Base-by-base conservation (phyloP, 176 grass and related monocot genomes). In the Thalia dealbata region DNA sequence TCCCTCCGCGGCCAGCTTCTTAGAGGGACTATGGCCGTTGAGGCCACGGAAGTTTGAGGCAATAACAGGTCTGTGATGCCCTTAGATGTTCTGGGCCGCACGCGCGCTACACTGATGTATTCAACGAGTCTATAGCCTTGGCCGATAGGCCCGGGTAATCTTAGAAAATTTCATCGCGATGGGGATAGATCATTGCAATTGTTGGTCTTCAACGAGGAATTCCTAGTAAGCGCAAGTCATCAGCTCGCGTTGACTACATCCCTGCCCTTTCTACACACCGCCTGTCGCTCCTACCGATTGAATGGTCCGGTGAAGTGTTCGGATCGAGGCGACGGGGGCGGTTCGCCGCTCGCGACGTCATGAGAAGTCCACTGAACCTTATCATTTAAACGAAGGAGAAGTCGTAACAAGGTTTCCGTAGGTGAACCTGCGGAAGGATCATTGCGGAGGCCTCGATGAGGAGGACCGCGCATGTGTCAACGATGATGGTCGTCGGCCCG, bases 21-120 rank as follows among this genome's bases (percentile, higher is more conserved):
- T 88, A 91, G 85, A 91, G 85, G 89, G 80, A 88, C 82, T 85
- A 88, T 88, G 76, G 77, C 41, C 74, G 29, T 81, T 84, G 81
- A 83, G 82, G 82, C 82, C 85, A 87, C 42, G 29, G 59, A 91
- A 88, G 82, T 85, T 91, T 91, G 82, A 91, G 89, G 79, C 82
- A 85, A 88, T 91, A 91, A 85, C 60, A 88, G 75, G 83, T 89
- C 78, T 85, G 75, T 92, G 90, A 92, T 86, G 86, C 90, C 90
- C 86, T 88, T 92, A 92, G 86, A 88, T 92, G 86, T 92, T 92
- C 68, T 80, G 80, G 85, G 85, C 82, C 70, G 80, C 80, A 91
- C 76, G 70, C 69, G 74, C 64, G 82, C 89, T 91, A 91, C 89
- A 85, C 77, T 91, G 76, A 91, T 91, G 89, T 91, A 88, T 88